Conservation (phyloP, 2,329 filamentous ascomycete species). For the Sclerotinia glacialis region DNA sequence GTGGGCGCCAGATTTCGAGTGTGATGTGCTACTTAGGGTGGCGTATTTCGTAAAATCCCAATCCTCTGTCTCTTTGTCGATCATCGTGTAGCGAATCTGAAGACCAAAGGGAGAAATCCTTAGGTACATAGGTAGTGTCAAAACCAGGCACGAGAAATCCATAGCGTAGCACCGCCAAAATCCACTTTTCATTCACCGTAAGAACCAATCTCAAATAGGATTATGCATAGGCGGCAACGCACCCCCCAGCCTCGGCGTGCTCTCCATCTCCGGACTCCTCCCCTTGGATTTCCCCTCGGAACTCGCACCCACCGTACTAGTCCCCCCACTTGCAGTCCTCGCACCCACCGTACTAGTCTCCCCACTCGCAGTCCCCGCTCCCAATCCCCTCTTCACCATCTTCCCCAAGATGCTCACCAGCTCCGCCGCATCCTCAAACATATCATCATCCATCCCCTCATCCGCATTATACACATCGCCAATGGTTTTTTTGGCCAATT, state of each 20-base stretch:
- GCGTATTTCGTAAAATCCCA: background rate
- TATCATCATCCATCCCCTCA: constrained; percentile 92
- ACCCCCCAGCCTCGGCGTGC: background rate
- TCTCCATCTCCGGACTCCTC: background rate
- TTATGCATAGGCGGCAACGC: constrained; percentile 16
- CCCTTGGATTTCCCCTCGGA: background rate
- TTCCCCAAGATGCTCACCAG: constrained; percentile 81
- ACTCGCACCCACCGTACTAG: constrained; percentile 31
- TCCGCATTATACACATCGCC: constrained; percentile 86
- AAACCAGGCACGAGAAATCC: no score
- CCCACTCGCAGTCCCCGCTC: constrained; percentile 26
- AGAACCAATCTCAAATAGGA: background rate
- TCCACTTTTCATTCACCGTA: background rate
- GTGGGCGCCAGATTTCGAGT: background rate
- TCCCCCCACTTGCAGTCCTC: constrained; percentile 28
- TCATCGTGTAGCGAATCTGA: background rate
- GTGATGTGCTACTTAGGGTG: background rate
- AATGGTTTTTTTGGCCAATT: constrained; percentile 77
- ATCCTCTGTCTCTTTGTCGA: background rate
- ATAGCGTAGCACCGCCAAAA: background rate
- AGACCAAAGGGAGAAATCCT: background rate
- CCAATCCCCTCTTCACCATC: constrained; percentile 74
- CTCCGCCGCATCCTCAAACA: constrained; percentile 88
- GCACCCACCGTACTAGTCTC: constrained; percentile 31
- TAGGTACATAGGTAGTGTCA: background rate